Evolutionary conservation across 2,329 filamentous ascomycete genomes (phyloP), one percentile per base, ranked within the genome.

Genomic region (Botryotinia calthae): DNA sequence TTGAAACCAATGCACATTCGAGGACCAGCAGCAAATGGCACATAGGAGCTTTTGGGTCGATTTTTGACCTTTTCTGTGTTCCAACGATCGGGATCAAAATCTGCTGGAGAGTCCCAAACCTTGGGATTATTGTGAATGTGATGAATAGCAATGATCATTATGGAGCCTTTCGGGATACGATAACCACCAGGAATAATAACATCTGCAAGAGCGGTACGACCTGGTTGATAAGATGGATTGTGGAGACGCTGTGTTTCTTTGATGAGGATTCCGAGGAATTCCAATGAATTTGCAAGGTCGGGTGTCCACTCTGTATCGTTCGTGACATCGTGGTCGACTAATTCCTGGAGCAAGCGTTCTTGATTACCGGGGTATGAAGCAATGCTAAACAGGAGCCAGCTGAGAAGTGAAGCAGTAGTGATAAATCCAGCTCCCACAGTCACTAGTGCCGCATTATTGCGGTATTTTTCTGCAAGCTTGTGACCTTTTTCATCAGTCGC

Each of bases 161-260:
- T 70, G 9, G 72, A 68, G 78, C 81, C 82, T 63, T 81, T 79
- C 3, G 83, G 82, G 0, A 86, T 75, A 40, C 81, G 79, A 77
- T 85, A 86, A 0, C 84, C 85, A 0, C 84, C 84, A 0, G 85
- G 85, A 0, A 86, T 77, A 44, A 86, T 81, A 3, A 83, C 73
- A 69, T 85, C 84, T 18, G 78, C 77, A 70, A 83, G 81, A 0
- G 84, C 82, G 3, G 82, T 86, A 14, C 85, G 83, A 7, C 80
- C 84, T 0, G 85, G 83, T 67, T 86, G 84, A 79, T 82, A 86
- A 28, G 83, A 84, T 0, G 84, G 82, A 73, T 83, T 85, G 78
- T 85, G 84, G 4, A 80, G 78, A 9, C 84, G 81, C 74, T 84
- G 84, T 4, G 80, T 83, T 73, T 86, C 84, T 74, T 85, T 85